Evolutionary conservation across 371 early-diverging fungal species (phyloP).

Genomic region (Phascolomyces articulosus): DNA sequence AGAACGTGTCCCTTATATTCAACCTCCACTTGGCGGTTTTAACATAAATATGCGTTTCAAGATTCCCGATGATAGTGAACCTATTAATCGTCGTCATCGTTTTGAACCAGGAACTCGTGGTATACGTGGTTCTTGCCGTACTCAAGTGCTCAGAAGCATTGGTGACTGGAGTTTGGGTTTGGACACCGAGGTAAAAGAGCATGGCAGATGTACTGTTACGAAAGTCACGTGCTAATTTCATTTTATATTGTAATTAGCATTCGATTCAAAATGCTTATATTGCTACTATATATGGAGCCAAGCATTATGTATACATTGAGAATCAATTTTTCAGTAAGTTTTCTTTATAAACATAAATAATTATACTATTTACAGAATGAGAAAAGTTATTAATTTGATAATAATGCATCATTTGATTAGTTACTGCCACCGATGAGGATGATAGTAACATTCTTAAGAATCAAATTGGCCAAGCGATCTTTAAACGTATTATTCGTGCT

Average conservation of each 20-base stretch:
- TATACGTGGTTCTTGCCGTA: conserved; percentile 56
- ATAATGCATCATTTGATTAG: conserved; percentile 34
- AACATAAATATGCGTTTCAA: conserved; percentile 26
- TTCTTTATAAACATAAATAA: background rate
- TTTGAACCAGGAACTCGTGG: conserved; percentile 38
- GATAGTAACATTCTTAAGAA: conserved; percentile 65
- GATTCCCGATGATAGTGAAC: conserved; percentile 23
- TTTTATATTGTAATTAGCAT: conserved; percentile 40
- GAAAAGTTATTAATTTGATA: background rate
- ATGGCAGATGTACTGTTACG: too few relatives aligned
- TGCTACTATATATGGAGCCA: conserved; percentile 69
- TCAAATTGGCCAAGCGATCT: conserved; percentile 77
- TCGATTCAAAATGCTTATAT: conserved; percentile 90
- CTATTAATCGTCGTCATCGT: conserved; percentile 23
- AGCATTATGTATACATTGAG: conserved; percentile 94
- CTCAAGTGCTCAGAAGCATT: conserved; percentile 73
- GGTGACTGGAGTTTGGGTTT: conserved; percentile 73
- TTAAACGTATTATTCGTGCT: conserved; percentile 82
- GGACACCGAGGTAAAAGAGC: conserved; percentile 55
- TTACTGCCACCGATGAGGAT: conserved; percentile 65
- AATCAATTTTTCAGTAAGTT: conserved; percentile 93
- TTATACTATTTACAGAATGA: too few relatives aligned
- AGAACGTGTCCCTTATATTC: conserved; percentile 39
- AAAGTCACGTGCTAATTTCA: too few relatives aligned
- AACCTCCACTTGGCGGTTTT: conserved; percentile 54